Base-by-base conservation (phyloP, 208 protist species). In the Crithidia brevicula region DNA sequence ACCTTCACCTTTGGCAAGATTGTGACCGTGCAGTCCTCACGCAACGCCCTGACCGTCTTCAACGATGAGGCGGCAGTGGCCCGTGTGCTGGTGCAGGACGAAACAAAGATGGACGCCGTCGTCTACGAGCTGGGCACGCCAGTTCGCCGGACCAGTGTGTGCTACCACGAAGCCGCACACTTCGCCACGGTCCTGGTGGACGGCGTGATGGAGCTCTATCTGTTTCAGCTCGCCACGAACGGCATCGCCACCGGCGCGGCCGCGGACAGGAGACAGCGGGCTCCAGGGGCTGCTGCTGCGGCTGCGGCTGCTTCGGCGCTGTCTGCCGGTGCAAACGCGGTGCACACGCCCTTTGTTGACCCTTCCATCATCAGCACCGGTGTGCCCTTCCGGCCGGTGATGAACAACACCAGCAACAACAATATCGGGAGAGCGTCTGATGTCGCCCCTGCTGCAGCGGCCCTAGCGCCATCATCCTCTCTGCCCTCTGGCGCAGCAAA, bases 21-120 rank as follows among this genome's bases (percentile, higher is more conserved):
- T 72, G 74, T 93, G 34, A 70, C 79, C 20, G 73, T 94, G 74
- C 78, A 85, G 30, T 74, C 74, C 43, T 89, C 85, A 38, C 80
- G 77, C 43, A 79, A 86, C 76, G 74, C 73, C 31, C 79, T 96
- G 50, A 82, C 84, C 33, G 73, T 94, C 28, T 96, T 96, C 86
- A 91, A 92, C 70, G 65, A 79, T 30, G 67, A 73, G 0, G 33
- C 64, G 28, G 53, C 77, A 47, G 47, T 89, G 28, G 81, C 78
- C 20, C 59, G 91, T 27, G 78, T 95, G 22, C 69, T 84, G 63
- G 33, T 62, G 40, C 45, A 43, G 28, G 59, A 63, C 49, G 64
- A 69, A 42, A 28, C 34, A n/a, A 40, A 47, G 58, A 61, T 81
- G 30, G 66, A 66, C 28, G 52, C 79, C 4, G 79, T 74, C 11